Base-by-base conservation (phyloP, 2,329 filamentous ascomycete species). In the Colletotrichum chlorophyti region DNA sequence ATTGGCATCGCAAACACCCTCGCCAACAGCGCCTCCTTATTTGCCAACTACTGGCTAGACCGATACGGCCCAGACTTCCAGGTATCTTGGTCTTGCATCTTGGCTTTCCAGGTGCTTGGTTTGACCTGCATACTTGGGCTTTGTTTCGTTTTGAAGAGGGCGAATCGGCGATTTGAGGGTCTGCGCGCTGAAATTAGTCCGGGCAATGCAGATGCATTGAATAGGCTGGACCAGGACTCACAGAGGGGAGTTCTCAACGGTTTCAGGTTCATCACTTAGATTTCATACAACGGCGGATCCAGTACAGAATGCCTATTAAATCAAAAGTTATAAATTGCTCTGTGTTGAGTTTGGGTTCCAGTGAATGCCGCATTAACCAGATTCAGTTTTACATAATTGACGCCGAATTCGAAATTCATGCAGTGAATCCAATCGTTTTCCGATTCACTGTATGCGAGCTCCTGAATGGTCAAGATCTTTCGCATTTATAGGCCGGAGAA, bases 31-130 rank as follows among this genome's bases (percentile, higher is more conserved):
- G 63, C 61, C 24, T 60, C 55, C 12, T 48, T 68, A 14, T 66
- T 66, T 49, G 63, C 62, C 34, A 64, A 65, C 0, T 67, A 65
- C 54, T 52, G 67, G 38, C 57, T 64, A 6, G 58, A 61, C 40
- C 41, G 31, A 61, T 10, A 62, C 50, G 14, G 60, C 37, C 7
- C 65, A 52, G 5, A 53, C 52, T 11, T 67, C 59, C 37, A 35
- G 9, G 46, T 49, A 6, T 49, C 46, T 10, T 49, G 46, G 46
- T 23, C 34, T 8, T 49, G 46, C 17, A 49, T 49, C 9, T 12
- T 49, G 46, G 34, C 46, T 9, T 49, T 40, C 14, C 46, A 49
- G 1, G 50, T 64, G 3, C 58, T 66, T 5, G 65, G 64, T 3
- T 59, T 68, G 40, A 59, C 50, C n/a, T 64, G 64, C 2, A 64